Base-by-base conservation (phyloP, 805 yeast species). In the Scheffersomyces coipomensis region DNA sequence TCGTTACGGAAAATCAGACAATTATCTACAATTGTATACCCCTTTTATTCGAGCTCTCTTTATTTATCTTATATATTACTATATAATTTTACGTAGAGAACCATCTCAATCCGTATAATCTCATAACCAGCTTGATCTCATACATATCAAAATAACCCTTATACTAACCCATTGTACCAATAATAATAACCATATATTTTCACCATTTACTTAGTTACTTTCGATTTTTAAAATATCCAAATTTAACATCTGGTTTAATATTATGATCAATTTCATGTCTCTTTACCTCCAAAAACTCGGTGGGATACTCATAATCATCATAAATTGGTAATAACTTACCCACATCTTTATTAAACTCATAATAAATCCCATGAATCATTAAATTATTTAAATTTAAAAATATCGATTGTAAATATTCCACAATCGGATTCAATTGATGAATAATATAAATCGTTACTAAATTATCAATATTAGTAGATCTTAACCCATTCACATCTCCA, bases 291-390 rank as follows among this genome's bases (percentile, higher is more conserved):
- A 52, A 33, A 27, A 61, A 53, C 16, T 46, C 52, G 9, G 26
- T 29, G 1, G 68, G 68, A 36, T 64, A 64, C 17, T 53, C 55
- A 11, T 30, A 42, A 15, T 40, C 45, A 40, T 64, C 70, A 41
- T 48, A 63, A 5, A 60, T 53, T 9, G 67, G 63, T 18, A 42
- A 38, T 33, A 60, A 48, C 27, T 36, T 37, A 5, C 38, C 38
- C 6, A 25, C 29, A 12, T 34, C 31, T 6, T 27, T 29, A 26
- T 38, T 33, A 19, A 27, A 35, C 35, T 62, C 58, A 48, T 56
- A 64, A 42, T 57, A 59, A 19, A 64, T 55, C 3, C 71, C 70
- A 43, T 65, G 68, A 29, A 65, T 48, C 63, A 60, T 56, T 32
- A 64, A 48, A 30, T 37, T 52, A n/a, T 61, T 63, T 37, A 64